Evolutionary conservation across 495 filamentous ascomycete genomes (phyloP), one percentile per base, ranked within the genome.

Genomic region (Tetracladium setigerum): DNA sequence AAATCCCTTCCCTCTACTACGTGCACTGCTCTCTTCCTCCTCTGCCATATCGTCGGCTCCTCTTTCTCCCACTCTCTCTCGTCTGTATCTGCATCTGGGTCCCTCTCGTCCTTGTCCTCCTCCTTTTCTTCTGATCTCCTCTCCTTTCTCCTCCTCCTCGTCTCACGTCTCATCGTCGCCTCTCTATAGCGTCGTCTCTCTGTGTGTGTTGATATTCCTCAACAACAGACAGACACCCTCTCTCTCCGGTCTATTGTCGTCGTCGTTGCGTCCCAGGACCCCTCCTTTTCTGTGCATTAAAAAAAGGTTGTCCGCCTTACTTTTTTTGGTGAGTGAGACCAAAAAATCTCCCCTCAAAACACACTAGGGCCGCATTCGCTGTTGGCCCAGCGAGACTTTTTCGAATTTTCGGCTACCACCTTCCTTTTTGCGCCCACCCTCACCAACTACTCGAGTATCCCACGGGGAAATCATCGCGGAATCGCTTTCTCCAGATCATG

Each of bases 221-320:
- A 9, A 49, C 41, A 50, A 41, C 34, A 22, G 53, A 53, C 34
- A 16, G 16, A 53, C 34, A 16, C 3, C 22, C 22, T 27, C 22
- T 27, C 3, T 7, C 22, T 7, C 22, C 22, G 22, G 22, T 27
- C 22, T 27, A 27, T 27, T 27, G 22, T 27, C 22, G 22, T 27
- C 22, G 22, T 27, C 7, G 22, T 27, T 3, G 3, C 22, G 30
- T 18, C 40, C 46, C 38, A 41, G 47, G 49, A 41, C 40, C 52
- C 46, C 35, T 56, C 54, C 50, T 40, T 56, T 54, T 50, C 52
- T 53, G 35, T 53, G 38, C 22, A 11, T 34, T 37, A 30, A 31
- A 27, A 27, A 27, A 27, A 27, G 40, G 22, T 40, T 48, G 38
- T 41, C 19, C 38, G 34, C 33, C 41, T 56, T 59, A 27, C 22